Evolutionary conservation across 2,329 filamentous ascomycete genomes (phyloP), one percentile per base, ranked within the genome.

Genomic region (Penicillium fuscoglaucum): DNA sequence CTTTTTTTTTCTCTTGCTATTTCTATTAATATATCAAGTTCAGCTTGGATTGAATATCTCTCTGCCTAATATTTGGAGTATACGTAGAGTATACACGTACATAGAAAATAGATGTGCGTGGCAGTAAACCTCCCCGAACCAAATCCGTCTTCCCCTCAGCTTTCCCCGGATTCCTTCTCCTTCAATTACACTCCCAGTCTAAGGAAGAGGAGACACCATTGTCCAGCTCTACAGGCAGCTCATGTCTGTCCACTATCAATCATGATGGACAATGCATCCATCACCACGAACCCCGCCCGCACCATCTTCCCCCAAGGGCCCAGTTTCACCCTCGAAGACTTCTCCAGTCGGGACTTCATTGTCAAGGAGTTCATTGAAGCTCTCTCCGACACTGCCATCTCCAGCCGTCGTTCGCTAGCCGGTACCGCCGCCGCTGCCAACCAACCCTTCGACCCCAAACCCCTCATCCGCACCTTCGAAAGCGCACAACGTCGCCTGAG

Each of bases 281-380:
- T 76, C 35, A 76, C 73, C 57, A 78, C 75, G 39, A 72, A 68
- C 61, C 66, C 51, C 15, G 81, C 85, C 67, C 84, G 87, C 77
- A 82, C 87, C 65, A 83, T 93, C 71, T 93, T 90, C 72, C 88
- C 89, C 57, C 87, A 86, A 74, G 90, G 88, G 40, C 90, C 91
- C 60, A 89, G 84, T 74, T 97, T 97, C 79, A 91, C 87, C 10
- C 83, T 98, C 61, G 91, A 96, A 45, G 92, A 93, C 78, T 91
- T 93, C 76, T 90, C 90, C 57, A 90, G 83, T 73, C 90, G 90
- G 69, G 95, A 98, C 78, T 99, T 98, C 72, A 97, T 98, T 63
- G 93, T 98, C 65, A 92, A 96, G 71, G 95, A 99, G 79, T 99
- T 99, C 73, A 88, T 99, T 68, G 96, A 99, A 74, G 86, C 88